Conservation (phyloP, 768 basidiomycete genomes). For the Tricholoma hemisulphureum region DNA sequence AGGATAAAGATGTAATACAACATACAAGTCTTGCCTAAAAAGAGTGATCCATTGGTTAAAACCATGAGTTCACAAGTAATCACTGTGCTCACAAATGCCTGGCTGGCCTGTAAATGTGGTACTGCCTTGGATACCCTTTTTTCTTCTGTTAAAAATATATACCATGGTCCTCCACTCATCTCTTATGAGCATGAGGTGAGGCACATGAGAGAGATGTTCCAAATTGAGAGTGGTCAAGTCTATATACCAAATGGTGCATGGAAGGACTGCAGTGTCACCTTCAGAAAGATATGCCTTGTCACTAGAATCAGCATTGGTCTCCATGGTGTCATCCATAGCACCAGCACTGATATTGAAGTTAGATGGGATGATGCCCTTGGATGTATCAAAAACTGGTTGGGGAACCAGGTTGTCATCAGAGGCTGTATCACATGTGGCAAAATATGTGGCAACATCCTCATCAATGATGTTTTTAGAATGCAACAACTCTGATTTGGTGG, state of each 20-base stretch:
- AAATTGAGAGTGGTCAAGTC: background rate
- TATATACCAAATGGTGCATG: background rate
- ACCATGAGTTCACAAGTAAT: background rate
- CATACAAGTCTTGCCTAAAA: background rate
- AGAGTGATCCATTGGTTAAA: background rate
- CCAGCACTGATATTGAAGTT: background rate
- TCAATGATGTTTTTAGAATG: background rate
- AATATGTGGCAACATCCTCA: background rate
- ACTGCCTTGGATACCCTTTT: background rate
- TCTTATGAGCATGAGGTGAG: background rate
- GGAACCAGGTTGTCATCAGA: background rate
- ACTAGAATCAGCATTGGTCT: background rate
- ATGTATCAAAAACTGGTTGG: background rate
- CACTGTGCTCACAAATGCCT: background rate
- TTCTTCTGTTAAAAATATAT: background rate
- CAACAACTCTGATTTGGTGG: too few relatives aligned
- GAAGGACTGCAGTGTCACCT: background rate
- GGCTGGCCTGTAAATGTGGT: background rate
- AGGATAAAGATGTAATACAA: background rate
- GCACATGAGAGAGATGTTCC: background rate
- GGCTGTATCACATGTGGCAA: background rate
- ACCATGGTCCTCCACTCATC: background rate
- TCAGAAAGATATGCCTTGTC: background rate
- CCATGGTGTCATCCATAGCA: background rate
- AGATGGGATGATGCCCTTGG: background rate